phyloP scores from a whole-genome alignment of 2,329 filamentous ascomycete species.

The Diaporthe capsici region DNA sequence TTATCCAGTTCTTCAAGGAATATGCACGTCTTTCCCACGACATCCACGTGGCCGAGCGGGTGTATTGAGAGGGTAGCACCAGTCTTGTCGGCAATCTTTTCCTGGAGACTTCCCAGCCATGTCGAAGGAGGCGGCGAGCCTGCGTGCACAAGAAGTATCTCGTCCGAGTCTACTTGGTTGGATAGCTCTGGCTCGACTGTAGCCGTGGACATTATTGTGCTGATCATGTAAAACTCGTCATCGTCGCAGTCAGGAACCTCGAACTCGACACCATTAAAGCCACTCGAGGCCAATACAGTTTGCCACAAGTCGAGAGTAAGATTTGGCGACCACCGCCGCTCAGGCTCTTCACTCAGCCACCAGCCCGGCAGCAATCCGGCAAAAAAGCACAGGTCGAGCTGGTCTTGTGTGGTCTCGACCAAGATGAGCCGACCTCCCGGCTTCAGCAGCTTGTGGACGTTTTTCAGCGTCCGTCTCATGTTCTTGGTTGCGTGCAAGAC shows the following conservation, averaged over 20 bases:
- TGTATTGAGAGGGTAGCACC: too few species aligned
- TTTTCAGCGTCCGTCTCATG: slow-evolving; percentile 47
- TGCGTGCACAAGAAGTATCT: not conserved
- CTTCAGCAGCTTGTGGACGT: not conserved
- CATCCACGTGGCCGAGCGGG: too few species aligned
- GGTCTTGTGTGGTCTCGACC: slow-evolving; percentile 42
- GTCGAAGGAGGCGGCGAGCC: not conserved
- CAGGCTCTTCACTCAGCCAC: slow-evolving; percentile 50
- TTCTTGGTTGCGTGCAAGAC: slow-evolving; percentile 50
- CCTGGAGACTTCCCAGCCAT: not conserved
- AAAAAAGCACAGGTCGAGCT: slow-evolving; percentile 40
- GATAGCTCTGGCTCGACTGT: not conserved
- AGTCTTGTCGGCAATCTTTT: too few species aligned
- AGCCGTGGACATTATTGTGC: not conserved
- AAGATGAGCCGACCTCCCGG: not conserved
- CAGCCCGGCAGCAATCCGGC: slow-evolving; percentile 50
- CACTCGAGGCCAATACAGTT: slow-evolving; percentile 38
- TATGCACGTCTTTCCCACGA: not conserved
- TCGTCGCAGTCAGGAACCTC: slow-evolving; percentile 44
- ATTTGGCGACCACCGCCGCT: slow-evolving; percentile 45
- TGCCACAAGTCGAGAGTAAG: slow-evolving; percentile 45
- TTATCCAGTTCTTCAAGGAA: not conserved
- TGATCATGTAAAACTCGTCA: slow-evolving; percentile 9
- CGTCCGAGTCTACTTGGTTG: not conserved
- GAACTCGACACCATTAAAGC: slow-evolving; percentile 44